These are phyloP conservation scores for Fusarium sambucinum DNA, from an alignment of 2,329 filamentous ascomycete genomes.

Conservation along the genomic window DNA sequence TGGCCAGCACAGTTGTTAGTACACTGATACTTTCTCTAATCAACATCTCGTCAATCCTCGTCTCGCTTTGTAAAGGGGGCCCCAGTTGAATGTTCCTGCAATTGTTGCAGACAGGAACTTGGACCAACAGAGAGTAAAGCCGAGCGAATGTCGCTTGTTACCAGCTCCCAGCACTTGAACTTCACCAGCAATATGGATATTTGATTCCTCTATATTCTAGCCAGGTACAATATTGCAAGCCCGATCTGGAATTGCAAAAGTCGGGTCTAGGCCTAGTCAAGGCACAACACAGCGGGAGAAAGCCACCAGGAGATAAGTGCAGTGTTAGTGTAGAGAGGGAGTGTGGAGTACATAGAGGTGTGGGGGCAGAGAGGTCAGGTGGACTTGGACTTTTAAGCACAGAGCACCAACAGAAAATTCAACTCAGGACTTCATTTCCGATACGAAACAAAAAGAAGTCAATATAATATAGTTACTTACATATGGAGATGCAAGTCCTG, in stretches of 20 bases:
- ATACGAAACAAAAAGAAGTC: constrained; percentile 1
- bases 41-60: constrained; percentile 1
- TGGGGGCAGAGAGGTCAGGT: constrained; percentile 42
- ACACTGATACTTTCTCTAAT: constrained; percentile 1
- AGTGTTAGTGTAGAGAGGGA: constrained; percentile 25
- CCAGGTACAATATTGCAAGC: neutral
- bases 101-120: constrained; percentile 7
- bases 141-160: neutral
- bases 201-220: neutral
- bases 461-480: neutral
- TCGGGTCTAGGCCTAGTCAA: constrained; percentile 9
- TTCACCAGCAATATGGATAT: neutral
- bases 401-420: constrained; percentile 26
- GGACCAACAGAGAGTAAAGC: constrained; percentile 4
- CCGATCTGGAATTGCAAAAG: neutral
- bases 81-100: constrained; percentile 5
- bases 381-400: constrained; percentile 26
- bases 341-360: constrained; percentile 30
- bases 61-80: constrained; percentile 9
- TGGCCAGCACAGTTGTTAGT: neutral
- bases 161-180: neutral
- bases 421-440: constrained; percentile 13
- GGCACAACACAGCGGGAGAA: constrained; percentile 18
- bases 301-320: constrained; percentile 13
- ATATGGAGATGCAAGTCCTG: neutral